Evolutionary conservation across 2,329 filamentous ascomycete genomes (phyloP), one percentile per base, ranked within the genome.

Genomic region (Pestalotiopsis sp.): DNA sequence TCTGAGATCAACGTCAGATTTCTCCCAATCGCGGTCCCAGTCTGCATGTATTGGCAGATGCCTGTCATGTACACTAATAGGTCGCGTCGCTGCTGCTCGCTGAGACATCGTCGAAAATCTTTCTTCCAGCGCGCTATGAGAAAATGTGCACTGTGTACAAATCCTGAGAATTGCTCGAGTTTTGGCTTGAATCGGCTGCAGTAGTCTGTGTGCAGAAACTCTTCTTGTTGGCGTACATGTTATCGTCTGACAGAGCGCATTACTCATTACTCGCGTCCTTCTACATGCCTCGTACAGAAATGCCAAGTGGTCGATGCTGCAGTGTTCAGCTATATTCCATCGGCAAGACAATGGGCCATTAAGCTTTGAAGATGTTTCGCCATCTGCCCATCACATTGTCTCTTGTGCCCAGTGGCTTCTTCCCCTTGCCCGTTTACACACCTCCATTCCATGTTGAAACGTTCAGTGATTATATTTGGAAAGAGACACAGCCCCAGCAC

Each of bases 401-500:
- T n/a, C 45, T 6, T n/a, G 17, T 52, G 45, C 45, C 45, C 45
- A n/a, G 20, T 52, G 20, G n/a, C 17, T 20, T 52, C 14, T 20
- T 4, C 6, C 45, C 45, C 45, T 52, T 52, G 45, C 7, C 17
- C 45, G 4, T 52, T n/a, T 52, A 52, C 20, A 20, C 17, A 20
- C 17, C 45, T 17, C 11, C 45, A 52, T 20, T 52, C 11, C 45
- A 23, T 52, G 45, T 20, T 52, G 45, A 52, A 52, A 52, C 45
- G 45, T 52, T n/a, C 17, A 52, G 20, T n/a, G 17, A 52, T 20
- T n/a, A 52, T 52, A 20, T 20, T n/a, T 52, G 14, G 45, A 52
- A 72, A 61, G 2, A 68, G 69, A 67, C 74, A 73, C 72, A 70
- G 70, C 69, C 66, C 67, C 68, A 11, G 14, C 62, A 13, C 62